These are phyloP conservation scores for Murraya paniculata DNA, from an alignment of 345 rosid species.

Conservation along the genomic window DNA sequence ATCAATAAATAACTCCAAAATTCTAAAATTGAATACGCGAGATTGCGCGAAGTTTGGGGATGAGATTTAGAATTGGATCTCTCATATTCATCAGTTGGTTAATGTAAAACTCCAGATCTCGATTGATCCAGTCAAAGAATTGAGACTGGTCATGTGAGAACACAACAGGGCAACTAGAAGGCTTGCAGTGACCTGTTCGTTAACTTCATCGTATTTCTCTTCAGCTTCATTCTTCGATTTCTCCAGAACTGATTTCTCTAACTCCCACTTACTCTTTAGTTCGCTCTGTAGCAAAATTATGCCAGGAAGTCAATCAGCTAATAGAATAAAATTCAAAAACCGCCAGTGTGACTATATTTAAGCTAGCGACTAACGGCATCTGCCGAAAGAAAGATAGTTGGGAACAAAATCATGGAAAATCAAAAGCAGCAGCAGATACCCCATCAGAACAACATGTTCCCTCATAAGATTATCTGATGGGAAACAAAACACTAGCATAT, in stretches of 20 bases:
- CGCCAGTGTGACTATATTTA: background rate
- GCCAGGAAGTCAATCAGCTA: slow-evolving; percentile 9
- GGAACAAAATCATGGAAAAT: background rate
- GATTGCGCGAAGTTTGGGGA: background rate
- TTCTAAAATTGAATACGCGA: background rate
- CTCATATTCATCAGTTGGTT: background rate
- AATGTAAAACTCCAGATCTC: background rate
- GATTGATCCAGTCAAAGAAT: background rate
- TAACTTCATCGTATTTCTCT: slow-evolving; percentile 68
- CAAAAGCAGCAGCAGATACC: background rate
- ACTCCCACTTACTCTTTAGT: slow-evolving; percentile 65
- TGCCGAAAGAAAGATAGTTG: background rate
- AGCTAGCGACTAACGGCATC: background rate
- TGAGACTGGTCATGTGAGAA: background rate
- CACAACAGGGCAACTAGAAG: background rate
- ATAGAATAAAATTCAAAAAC: background rate
- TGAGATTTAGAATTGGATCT: background rate
- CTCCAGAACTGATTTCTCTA: slow-evolving; percentile 57
- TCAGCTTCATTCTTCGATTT: slow-evolving; percentile 64
- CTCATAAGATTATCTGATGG: background rate
- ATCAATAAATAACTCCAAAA: background rate
- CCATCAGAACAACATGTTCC: background rate
- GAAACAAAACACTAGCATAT: background rate
- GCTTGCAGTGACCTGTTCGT: slow-evolving; percentile 71
- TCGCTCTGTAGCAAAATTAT: slow-evolving; percentile 44